Evolutionary conservation across 768 basidiomycete genomes (phyloP).

Genomic region (Boletus insuetus): DNA sequence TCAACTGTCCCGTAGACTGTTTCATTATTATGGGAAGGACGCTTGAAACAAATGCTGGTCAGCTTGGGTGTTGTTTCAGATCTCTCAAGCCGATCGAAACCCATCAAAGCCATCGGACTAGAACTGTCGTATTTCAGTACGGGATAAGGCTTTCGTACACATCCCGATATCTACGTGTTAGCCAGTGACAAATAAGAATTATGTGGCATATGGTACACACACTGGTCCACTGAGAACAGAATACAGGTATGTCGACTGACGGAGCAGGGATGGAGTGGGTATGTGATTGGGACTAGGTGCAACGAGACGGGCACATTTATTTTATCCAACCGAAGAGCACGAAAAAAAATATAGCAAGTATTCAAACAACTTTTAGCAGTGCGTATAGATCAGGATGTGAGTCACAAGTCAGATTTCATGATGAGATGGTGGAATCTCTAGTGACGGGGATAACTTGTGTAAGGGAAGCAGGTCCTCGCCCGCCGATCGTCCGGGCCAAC

Average conservation of each 20-base stretch:
- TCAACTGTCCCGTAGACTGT: constrained; percentile 56
- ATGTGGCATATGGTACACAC: constrained; percentile 22
- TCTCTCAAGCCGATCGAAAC: constrained; percentile 77
- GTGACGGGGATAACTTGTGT: constrained; percentile 24
- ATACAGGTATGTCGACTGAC: constrained; percentile 22
- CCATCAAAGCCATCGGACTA: constrained; percentile 86
- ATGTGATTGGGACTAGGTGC: constrained; percentile 17
- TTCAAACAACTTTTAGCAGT: constrained; percentile 10
- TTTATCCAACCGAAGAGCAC: constrained; percentile 18
- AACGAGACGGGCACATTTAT: constrained; percentile 11
- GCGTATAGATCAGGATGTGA: constrained; percentile 10
- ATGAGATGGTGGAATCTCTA: constrained; percentile 28
- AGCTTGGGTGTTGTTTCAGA: constrained; percentile 92
- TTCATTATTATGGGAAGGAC: constrained; percentile 92
- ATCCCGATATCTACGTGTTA: background rate
- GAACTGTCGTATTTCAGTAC: constrained; percentile 93
- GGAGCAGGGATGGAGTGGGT: constrained; percentile 22
- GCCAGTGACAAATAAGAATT: constrained; percentile 13
- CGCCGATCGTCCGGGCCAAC: constrained; percentile 60
- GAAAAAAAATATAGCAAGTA: constrained; percentile 11
- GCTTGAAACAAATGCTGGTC: constrained; percentile 84
- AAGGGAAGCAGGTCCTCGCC: constrained; percentile 25
- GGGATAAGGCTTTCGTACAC: constrained; percentile 21
- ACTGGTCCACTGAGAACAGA: constrained; percentile 9
- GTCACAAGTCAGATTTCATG: constrained; percentile 10